Evolutionary conservation across 2,329 filamentous ascomycete genomes (phyloP).

Genomic region (Lasiodiplodia hormozganensis): DNA sequence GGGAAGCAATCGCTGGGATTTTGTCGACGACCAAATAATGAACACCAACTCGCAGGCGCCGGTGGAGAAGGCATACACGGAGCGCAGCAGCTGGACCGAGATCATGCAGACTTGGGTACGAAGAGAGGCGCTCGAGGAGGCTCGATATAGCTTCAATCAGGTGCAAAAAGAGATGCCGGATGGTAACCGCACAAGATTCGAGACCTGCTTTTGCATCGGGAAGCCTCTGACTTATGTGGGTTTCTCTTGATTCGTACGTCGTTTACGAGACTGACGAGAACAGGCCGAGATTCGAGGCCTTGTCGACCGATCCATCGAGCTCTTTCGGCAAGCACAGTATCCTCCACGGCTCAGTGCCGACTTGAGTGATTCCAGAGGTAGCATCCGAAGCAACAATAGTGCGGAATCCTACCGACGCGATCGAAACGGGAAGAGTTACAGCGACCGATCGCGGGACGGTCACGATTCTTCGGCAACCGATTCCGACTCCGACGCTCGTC

Average conservation of each 20-base stretch:
- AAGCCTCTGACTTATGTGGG: constrained; percentile 42
- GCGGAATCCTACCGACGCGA: constrained; percentile 9
- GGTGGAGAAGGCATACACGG: constrained; percentile 38
- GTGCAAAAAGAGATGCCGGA: constrained; percentile 44
- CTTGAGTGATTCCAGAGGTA: constrained; percentile 1
- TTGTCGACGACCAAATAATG: constrained; percentile 42
- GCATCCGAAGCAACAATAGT: constrained; percentile 14
- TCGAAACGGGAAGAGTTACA: background rate
- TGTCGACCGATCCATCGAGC: constrained; percentile 48
- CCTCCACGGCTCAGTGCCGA: constrained; percentile 29
- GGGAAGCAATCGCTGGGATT: constrained; percentile 43
- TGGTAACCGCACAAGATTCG: constrained; percentile 40
- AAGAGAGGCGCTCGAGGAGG: constrained; percentile 46
- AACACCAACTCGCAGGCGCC: constrained; percentile 40
- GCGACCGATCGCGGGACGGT: constrained; percentile 8
- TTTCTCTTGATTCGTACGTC: background rate
- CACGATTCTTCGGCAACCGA: constrained; percentile 12
- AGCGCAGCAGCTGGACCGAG: constrained; percentile 45
- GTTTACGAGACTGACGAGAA: background rate
- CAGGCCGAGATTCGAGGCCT: constrained; percentile 42
- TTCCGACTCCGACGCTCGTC: constrained; percentile 18
- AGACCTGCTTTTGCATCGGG: constrained; percentile 46
- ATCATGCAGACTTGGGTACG: constrained; percentile 48
- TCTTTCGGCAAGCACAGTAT: constrained; percentile 40
- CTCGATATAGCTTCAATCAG: constrained; percentile 39